Percentiles rank a stretch among this genome's conserved stretches.
Conservation (phyloP, 805 yeast genomes). For the Zygoascus tannicola region DNA sequence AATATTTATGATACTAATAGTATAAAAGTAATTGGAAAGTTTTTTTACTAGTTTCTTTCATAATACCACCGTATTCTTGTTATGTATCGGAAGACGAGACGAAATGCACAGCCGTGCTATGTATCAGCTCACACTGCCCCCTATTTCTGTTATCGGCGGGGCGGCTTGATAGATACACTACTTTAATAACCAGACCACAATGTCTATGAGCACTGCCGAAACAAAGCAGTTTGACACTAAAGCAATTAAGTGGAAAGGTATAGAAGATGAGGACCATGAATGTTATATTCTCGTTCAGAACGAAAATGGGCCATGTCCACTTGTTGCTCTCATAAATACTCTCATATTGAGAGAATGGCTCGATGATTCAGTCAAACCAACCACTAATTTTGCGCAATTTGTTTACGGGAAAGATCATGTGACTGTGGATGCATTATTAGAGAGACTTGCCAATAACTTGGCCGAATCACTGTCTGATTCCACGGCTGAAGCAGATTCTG, state of each 20-base stretch:
- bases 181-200: no score
- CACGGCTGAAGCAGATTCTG: constrained; percentile 16
- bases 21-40: no score
- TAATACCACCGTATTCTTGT: no score
- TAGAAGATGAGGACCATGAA: background rate
- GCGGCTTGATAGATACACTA: no score
- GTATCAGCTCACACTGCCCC: no score
- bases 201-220: background rate
- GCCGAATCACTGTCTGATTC: constrained; percentile 12
- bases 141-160: no score
- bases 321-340: constrained; percentile 68
- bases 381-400: constrained; percentile 21
- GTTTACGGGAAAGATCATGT: constrained; percentile 28
- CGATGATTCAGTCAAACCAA: constrained; percentile 20
- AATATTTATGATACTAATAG: no score
- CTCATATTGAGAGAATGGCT: constrained; percentile 42
- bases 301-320: constrained; percentile 80
- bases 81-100: no score
- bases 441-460: constrained; percentile 42
- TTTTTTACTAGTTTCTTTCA: no score
- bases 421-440: constrained; percentile 35
- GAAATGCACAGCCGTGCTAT: no score
- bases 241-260: constrained; percentile 5
- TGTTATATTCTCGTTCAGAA: constrained; percentile 56
- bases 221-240: constrained; percentile 30